Percentiles rank a stretch among this genome's conserved stretches.
These are phyloP conservation scores for Hypericum perforatum DNA, from an alignment of 345 rosid genomes.

Conservation along the genomic window DNA sequence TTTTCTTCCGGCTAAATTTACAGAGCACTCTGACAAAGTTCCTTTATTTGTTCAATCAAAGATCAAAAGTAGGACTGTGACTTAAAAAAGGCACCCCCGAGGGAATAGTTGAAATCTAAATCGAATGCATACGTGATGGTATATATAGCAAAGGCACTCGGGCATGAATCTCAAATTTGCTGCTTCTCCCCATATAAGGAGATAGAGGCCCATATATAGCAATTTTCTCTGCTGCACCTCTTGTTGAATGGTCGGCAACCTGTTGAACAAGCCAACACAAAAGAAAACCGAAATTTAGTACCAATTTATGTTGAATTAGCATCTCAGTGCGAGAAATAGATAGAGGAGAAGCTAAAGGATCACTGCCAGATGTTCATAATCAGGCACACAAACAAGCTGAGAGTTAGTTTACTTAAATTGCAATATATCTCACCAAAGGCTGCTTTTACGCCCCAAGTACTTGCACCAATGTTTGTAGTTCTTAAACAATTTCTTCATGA, in stretches of 20 bases:
- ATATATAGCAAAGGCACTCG: slow-evolving; percentile 3
- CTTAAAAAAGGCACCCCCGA: too few species aligned
- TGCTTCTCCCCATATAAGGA: slow-evolving; percentile 6
- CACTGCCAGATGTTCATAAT: too few species aligned
- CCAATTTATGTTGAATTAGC: too few species aligned
- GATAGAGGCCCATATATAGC: slow-evolving; percentile 2
- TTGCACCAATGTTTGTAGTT: slow-evolving; percentile 67
- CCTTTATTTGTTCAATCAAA: too few species aligned
- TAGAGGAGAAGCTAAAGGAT: too few species aligned
- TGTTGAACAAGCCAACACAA: not conserved
- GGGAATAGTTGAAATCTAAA: too few species aligned
- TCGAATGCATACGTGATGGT: not conserved
- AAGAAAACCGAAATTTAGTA: not conserved
- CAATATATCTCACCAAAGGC: slow-evolving; percentile 43
- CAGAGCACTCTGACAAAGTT: too few species aligned
- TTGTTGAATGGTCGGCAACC: not conserved
- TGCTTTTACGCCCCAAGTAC: slow-evolving; percentile 53
- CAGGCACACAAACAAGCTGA: too few species aligned
- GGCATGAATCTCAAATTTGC: slow-evolving; percentile 1
- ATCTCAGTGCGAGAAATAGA: too few species aligned
- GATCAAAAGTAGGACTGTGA: too few species aligned
- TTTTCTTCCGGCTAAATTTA: too few species aligned
- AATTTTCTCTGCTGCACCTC: slow-evolving; percentile 3
- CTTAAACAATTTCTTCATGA: slow-evolving; percentile 49
- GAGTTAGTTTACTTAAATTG: not conserved